A percentile compares a stretch with the other conserved stretches of the same genome.
These are phyloP conservation scores for Botrytis sinoallii DNA, from an alignment of 2,329 filamentous ascomycete genomes.

Conservation along the genomic window DNA sequence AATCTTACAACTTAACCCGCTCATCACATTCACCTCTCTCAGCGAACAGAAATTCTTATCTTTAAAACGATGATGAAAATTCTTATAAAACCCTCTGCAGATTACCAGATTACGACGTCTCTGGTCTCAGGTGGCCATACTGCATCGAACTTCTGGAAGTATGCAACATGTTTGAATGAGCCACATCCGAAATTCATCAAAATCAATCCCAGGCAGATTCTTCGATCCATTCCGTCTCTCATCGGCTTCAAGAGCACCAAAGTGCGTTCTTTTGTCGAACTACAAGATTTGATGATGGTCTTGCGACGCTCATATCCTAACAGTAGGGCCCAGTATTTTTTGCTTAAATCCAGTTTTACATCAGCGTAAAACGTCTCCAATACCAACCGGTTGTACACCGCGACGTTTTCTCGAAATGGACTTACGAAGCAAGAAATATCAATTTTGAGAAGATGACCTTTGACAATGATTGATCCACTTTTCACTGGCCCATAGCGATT, in stretches of 20 bases:
- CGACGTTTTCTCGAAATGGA: neutral
- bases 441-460: neutral
- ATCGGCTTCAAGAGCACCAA: neutral
- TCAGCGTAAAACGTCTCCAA: neutral
- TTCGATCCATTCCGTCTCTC: neutral
- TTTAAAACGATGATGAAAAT: neutral
- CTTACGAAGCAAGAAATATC: neutral
- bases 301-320: neutral
- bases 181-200: neutral
- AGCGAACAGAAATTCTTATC: neutral
- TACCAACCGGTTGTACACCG: neutral
- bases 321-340: neutral
- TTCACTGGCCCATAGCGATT: neutral
- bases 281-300: neutral
- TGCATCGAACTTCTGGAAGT: neutral
- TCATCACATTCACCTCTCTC: neutral
- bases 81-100: neutral
- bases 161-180: neutral
- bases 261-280: neutral
- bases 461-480: neutral
- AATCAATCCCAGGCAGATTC: neutral
- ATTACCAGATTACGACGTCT: neutral
- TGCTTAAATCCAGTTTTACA: neutral
- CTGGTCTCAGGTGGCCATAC: neutral
- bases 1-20: neutral